phyloP scores from a whole-genome alignment of 495 filamentous ascomycete species.

The Elasticomyces elasticus region DNA sequence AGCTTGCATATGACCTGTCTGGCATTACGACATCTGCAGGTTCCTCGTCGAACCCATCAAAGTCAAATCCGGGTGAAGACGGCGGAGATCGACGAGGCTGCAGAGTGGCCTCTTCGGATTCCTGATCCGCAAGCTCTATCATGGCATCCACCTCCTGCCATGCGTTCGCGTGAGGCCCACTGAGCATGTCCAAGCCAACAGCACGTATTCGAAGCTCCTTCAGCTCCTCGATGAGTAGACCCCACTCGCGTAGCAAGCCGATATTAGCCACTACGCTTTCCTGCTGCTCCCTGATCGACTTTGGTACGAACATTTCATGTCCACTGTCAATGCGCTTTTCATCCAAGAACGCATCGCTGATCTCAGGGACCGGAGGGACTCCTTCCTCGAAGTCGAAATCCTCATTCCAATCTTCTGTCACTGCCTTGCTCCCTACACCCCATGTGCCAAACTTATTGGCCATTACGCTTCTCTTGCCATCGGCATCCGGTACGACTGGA shows the following conservation, averaged over 20 bases:
- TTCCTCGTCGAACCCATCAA: slow-evolving; percentile 29
- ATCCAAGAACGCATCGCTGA: slow-evolving; percentile 2
- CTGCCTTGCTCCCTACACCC: slow-evolving; percentile 71
- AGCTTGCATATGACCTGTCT: not conserved
- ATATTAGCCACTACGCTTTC: slow-evolving; percentile 35
- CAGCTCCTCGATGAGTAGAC: slow-evolving; percentile 34
- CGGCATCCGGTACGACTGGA: slow-evolving; percentile 63
- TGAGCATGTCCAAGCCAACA: slow-evolving; percentile 26
- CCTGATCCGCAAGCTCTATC: slow-evolving; percentile 37
- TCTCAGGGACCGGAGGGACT: not conserved
- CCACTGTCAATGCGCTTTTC: slow-evolving; percentile 30
- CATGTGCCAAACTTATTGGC: slow-evolving; percentile 81
- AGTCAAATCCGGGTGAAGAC: slow-evolving; percentile 32
- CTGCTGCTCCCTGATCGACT: slow-evolving; percentile 34
- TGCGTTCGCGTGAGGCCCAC: slow-evolving; percentile 22
- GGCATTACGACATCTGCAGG: not conserved
- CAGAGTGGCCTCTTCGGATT: slow-evolving; percentile 28
- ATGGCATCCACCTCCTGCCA: slow-evolving; percentile 37
- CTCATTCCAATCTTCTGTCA: slow-evolving; percentile 38
- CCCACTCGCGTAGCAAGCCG: slow-evolving; percentile 33
- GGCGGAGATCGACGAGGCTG: slow-evolving; percentile 28
- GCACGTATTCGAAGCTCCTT: slow-evolving; percentile 34
- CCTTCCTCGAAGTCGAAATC: slow-evolving; percentile 35
- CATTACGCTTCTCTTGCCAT: slow-evolving; percentile 46
- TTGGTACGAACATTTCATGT: slow-evolving; percentile 33